Conservation (phyloP, 1,284 basidiomycete species). For the Pascua guehoae region DNA sequence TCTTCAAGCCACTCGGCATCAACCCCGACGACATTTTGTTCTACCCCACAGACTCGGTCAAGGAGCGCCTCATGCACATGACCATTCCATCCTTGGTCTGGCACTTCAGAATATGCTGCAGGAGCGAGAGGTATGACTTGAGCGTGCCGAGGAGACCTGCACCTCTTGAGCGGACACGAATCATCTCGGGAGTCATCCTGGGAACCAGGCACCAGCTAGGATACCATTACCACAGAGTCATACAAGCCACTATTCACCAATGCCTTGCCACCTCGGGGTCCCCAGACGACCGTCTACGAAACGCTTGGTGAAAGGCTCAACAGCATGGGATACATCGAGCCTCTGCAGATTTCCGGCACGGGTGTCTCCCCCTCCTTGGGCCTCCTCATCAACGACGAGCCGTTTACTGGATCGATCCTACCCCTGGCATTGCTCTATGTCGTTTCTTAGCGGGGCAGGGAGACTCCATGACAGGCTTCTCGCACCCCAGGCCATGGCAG, state of each 20-base stretch:
- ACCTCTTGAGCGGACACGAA: too few species aligned
- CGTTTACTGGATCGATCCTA: conserved; percentile 23
- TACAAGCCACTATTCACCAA: conserved; percentile 25
- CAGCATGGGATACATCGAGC: conserved; percentile 6
- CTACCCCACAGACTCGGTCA: conserved; percentile 26
- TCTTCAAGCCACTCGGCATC: conserved; percentile 37
- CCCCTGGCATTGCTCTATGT: conserved; percentile 15
- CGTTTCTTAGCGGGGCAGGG: too few species aligned
- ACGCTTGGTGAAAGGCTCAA: conserved; percentile 8
- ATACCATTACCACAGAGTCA: conserved; percentile 19
- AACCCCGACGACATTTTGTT: conserved; percentile 26
- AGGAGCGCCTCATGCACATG: conserved; percentile 16
- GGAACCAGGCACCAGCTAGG: too few species aligned
- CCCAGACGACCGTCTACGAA: conserved; percentile 6
- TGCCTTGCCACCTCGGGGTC: conserved; percentile 15
- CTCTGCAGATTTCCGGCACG: conserved; percentile 8
- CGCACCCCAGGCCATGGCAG: not conserved
- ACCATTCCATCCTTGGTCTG: too few species aligned
- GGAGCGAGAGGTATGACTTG: too few species aligned
- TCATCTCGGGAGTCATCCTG: too few species aligned
- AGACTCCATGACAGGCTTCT: too few species aligned
- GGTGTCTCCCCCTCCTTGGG: conserved; percentile 9
- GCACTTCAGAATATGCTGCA: too few species aligned
- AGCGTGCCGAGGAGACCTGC: too few species aligned
- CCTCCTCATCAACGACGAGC: conserved; percentile 1